Conservation (phyloP, 2,329 filamentous ascomycete species). For the Ciborinia camelliae region DNA sequence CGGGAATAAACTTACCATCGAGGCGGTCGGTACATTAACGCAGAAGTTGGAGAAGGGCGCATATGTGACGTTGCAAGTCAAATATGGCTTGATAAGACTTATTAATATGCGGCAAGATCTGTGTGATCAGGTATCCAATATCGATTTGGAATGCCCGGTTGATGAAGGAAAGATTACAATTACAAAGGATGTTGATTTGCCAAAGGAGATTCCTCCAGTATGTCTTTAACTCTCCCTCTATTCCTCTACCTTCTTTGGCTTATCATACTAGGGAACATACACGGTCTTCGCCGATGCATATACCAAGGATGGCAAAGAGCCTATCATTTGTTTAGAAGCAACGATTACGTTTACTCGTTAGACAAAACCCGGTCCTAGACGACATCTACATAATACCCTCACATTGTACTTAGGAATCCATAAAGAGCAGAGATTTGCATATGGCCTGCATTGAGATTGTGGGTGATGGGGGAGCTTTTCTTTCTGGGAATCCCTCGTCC, state of each 20-base stretch:
- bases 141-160: constrained; percentile 85
- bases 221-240: constrained; percentile 39
- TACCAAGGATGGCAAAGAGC: constrained; percentile 63
- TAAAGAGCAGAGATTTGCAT: not conserved
- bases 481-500: constrained; percentile 26
- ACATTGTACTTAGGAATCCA: constrained; percentile 1
- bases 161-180: constrained; percentile 72
- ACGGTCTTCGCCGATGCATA: constrained; percentile 83
- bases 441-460: constrained; percentile 17
- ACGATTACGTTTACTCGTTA: constrained; percentile 55
- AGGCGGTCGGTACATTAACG: constrained; percentile 70
- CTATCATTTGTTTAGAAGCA: constrained; percentile 82
- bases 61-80: constrained; percentile 79
- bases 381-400: not conserved
- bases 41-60: constrained; percentile 73
- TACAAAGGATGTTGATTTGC: constrained; percentile 79
- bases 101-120: constrained; percentile 78
- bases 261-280: constrained; percentile 71
- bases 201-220: constrained; percentile 84
- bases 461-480: constrained; percentile 14
- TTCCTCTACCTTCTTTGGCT: constrained; percentile 14
- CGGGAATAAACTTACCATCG: constrained; percentile 73
- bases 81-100: constrained; percentile 89
- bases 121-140: constrained; percentile 84
- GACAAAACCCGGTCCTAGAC: constrained; percentile 12